phyloP scores from a whole-genome alignment of 805 yeast species.

The Metschnikowia chrysomelidarum region DNA sequence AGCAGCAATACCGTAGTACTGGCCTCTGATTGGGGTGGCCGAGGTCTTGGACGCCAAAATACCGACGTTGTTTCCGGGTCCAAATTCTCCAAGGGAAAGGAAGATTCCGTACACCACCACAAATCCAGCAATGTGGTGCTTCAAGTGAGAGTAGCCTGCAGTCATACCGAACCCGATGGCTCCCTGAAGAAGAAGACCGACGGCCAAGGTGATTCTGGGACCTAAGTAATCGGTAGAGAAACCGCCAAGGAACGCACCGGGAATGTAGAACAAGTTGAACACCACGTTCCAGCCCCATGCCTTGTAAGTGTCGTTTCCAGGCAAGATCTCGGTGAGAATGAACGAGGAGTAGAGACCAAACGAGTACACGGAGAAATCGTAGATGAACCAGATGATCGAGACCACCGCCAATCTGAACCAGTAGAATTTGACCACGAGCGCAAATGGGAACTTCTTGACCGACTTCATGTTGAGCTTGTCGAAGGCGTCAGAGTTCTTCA shows the following conservation, averaged over 20 bases:
- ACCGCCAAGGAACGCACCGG: constrained; percentile 91
- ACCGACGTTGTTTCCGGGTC: constrained; percentile 93
- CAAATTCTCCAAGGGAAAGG: constrained; percentile 85
- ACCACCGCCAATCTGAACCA: constrained; percentile 76
- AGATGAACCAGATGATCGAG: constrained; percentile 83
- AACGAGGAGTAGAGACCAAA: constrained; percentile 81
- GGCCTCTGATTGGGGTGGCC: constrained; percentile 87
- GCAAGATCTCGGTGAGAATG: constrained; percentile 59
- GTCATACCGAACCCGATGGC: constrained; percentile 83
- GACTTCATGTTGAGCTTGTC: constrained; percentile 66
- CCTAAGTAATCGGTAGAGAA: constrained; percentile 80
- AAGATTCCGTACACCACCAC: constrained; percentile 88
- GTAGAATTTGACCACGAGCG: constrained; percentile 70
- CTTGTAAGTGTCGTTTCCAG: constrained; percentile 60
- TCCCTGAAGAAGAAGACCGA: constrained; percentile 74
- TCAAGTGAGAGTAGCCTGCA: constrained; percentile 56
- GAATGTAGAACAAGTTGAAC: constrained; percentile 81
- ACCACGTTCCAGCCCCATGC: constrained; percentile 93
- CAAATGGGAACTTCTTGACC: constrained; percentile 58
- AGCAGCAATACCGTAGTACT: constrained; percentile 87
- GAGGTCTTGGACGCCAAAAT: constrained; percentile 81
- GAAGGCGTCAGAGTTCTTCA: constrained; percentile 72
- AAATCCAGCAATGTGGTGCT: constrained; percentile 68
- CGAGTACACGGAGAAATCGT: constrained; percentile 85
- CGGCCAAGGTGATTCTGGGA: constrained; percentile 74